phyloP scores from a whole-genome alignment of 2,329 filamentous ascomycete species.

The Ilyonectria destructans region DNA sequence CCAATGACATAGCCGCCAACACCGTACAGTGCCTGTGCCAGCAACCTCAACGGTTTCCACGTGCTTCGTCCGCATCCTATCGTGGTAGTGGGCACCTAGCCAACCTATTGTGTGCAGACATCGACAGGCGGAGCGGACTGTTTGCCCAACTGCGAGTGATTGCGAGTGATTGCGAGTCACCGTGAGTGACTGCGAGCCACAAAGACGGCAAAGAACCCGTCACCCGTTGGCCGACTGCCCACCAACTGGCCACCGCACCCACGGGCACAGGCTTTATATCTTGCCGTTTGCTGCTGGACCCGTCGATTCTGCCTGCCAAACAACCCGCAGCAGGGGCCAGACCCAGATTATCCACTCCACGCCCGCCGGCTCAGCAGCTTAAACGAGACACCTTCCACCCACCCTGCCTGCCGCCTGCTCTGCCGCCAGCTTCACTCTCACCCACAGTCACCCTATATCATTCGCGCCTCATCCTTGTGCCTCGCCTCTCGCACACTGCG shows the following conservation, averaged over 20 bases:
- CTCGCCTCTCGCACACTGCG: slow-evolving; percentile 22
- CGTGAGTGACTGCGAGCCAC: neutral
- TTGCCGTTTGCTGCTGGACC: slow-evolving; percentile 5
- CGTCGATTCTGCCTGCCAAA: neutral
- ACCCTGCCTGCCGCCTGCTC: slow-evolving; percentile 6
- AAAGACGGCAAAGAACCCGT: neutral
- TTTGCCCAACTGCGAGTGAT: neutral
- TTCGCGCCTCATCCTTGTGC: slow-evolving; percentile 36
- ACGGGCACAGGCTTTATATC: neutral
- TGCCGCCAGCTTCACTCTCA: slow-evolving; percentile 15
- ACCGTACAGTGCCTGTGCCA: slow-evolving; percentile 1
- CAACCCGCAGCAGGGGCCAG: slow-evolving; percentile 3
- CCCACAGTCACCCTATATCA: slow-evolving; percentile 28
- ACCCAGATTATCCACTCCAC: slow-evolving; percentile 25
- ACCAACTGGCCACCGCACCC: neutral
- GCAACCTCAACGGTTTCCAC: slow-evolving; percentile 18
- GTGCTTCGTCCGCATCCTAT: slow-evolving; percentile 15
- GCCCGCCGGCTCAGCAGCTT: slow-evolving; percentile 16
- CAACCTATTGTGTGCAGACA: neutral
- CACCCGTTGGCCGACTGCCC: neutral
- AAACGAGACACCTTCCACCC: slow-evolving; percentile 27
- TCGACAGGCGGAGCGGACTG: neutral
- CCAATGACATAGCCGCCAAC: slow-evolving; percentile 7
- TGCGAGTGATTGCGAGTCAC: neutral
- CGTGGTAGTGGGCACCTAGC: slow-evolving; percentile 1